Base-by-base conservation (phyloP, 2,329 filamentous ascomycete genomes). In the Penicillium sumatraense region DNA sequence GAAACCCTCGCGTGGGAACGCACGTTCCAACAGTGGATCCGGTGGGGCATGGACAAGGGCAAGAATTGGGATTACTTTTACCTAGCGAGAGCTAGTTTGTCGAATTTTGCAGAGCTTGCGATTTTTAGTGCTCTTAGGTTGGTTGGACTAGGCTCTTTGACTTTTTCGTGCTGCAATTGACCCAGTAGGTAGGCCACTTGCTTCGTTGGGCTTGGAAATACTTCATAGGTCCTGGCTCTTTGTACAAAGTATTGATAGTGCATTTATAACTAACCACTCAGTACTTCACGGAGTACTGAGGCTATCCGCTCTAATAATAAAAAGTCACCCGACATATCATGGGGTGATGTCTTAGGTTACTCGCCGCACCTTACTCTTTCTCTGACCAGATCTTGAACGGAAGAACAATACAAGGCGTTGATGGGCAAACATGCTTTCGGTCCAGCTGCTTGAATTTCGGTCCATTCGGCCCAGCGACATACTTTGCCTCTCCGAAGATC, bases 391-490 rank as follows among this genome's bases (percentile, higher is more conserved):
- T 63, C 9, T 57, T 62, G 48, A 78, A 73, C 10, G 72, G 73
- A 45, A 79, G 68, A 41, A 80, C 62, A 53, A 78, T 72, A 64
- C 81, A 83, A 38, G 67, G 62, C 23, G 74, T 71, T 3, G 80
- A 77, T 1, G 84, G 83, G 72, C 86, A 89, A 2, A 88, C 78
- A 38, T 83, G 71, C 35, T 69, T 76, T 50, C 86, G 71, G 53
- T 82, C 79, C 59, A 89, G 65, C 47, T 81, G 72, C 72, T 89
- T 88, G 59, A 84, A 81, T 55, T 73, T 75, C 1, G 86, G 86
- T 1, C 86, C 86, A 18, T 83, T 86, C 1, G 86, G 86, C 1
- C 86, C 86, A 53, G 72, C 74, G 0, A 72, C 73, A 64, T 81
- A 88, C 65, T 83, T 84, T n/a, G 77, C 67, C 69, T 86, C 79